These are phyloP conservation scores for Sporothrix pallida DNA, from an alignment of 2,329 filamentous ascomycete species.

Conservation along the genomic window DNA sequence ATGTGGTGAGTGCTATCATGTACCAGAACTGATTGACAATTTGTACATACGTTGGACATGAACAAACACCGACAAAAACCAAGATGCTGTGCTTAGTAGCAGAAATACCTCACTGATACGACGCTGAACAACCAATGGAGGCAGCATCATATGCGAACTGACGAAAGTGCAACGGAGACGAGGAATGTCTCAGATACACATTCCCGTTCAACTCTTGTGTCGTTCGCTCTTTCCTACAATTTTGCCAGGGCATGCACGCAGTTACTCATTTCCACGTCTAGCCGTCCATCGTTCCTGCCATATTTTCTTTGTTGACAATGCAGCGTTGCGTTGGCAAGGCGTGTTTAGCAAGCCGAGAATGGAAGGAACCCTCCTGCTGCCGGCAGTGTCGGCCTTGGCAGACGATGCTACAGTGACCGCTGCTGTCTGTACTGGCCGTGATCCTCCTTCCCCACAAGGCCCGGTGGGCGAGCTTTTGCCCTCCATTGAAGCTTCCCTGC, in stretches of 20 bases:
- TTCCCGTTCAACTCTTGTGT: not conserved
- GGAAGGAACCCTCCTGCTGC: not conserved
- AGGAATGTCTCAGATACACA: not conserved
- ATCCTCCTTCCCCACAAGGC: not conserved
- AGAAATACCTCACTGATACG: not conserved
- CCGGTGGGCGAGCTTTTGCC: not conserved
- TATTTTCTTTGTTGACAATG: constrained; percentile 9
- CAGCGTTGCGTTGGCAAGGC: not conserved
- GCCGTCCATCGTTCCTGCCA: not conserved
- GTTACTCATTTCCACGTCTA: not conserved
- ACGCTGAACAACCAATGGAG: not conserved
- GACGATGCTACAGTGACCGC: not conserved
- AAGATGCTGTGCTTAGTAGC: too few species aligned
- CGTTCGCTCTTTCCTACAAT: not conserved
- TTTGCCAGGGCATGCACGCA: not conserved
- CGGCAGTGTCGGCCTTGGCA: constrained; percentile 3
- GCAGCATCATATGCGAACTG: too few species aligned
- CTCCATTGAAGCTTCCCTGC: not conserved
- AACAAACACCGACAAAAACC: too few species aligned
- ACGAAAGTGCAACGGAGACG: too few species aligned
- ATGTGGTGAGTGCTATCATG: too few species aligned
- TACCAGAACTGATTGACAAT: too few species aligned
- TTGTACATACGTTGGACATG: too few species aligned
- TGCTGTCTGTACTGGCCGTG: not conserved
- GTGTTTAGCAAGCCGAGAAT: not conserved